Conservation (phyloP, 2,329 filamentous ascomycete genomes). For the Furcasterigmium sp. region DNA sequence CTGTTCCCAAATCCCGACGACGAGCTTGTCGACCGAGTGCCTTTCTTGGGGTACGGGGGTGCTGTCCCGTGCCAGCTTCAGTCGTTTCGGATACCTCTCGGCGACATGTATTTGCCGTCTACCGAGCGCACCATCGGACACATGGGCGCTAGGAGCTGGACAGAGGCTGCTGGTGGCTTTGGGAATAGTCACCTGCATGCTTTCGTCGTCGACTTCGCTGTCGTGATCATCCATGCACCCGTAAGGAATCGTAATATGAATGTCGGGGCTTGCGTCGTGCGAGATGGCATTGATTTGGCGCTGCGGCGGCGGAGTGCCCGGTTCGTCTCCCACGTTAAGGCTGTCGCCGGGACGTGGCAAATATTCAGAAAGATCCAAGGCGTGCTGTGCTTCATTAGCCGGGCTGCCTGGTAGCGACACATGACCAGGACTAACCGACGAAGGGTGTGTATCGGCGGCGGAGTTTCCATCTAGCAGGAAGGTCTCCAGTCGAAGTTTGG, state of each 20-base stretch:
- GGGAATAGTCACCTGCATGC: no score
- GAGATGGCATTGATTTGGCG: no score
- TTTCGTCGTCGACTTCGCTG: no score
- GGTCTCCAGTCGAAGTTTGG: slow-evolving; percentile 11
- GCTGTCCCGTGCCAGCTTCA: slow-evolving; percentile 6
- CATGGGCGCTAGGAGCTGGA: not conserved
- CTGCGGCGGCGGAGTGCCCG: no score
- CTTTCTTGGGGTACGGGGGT: slow-evolving; percentile 7
- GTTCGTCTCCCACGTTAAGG: no score
- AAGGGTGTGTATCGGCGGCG: slow-evolving; percentile 6
- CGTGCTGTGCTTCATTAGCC: no score
- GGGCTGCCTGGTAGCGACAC: no score
- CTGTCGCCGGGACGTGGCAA: no score
- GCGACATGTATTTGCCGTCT: slow-evolving; percentile 12
- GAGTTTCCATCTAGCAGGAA: slow-evolving; percentile 11
- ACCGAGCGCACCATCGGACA: slow-evolving; percentile 8
- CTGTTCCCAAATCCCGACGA: slow-evolving; percentile 25
- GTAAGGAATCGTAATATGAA: not conserved
- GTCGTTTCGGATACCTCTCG: slow-evolving; percentile 13
- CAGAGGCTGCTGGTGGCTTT: slow-evolving; percentile 2
- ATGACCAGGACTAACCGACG: slow-evolving; percentile 8
- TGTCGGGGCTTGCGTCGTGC: no score
- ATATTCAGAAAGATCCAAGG: no score
- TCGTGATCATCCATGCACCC: not conserved
- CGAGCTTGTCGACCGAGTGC: slow-evolving; percentile 21